Base-by-base conservation (phyloP, 2,329 filamentous ascomycete species). In the Chlorencoelia australis region DNA sequence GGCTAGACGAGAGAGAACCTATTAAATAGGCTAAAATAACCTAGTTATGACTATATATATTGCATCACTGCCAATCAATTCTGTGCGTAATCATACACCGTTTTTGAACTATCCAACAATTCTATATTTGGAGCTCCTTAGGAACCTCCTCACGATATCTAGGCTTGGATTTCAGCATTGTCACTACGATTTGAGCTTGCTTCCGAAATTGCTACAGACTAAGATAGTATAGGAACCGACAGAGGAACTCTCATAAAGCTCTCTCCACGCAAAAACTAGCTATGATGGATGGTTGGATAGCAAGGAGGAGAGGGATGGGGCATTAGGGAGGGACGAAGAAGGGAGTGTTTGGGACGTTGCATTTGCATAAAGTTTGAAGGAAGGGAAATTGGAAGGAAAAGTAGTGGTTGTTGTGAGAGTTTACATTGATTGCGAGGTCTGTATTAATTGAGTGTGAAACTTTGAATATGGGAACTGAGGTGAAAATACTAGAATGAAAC, bases 101-200 rank as follows among this genome's bases (percentile, higher is more conserved):
- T 31, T 31, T 18, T 31, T 31, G 30, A 24, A 33, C 18, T 33
- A n/a, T 33, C 30, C 30, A 31, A 31, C 29, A 31, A 31, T 31
- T 31, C 29, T 31, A 17, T 31, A 31, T 11, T 31, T 31, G 29
- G 29, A 31, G 14, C 29, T 31, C 16, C 29, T 31, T 31, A 11
- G 29, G 29, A 31, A 31, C 29, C 29, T 29, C 26, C 26, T 31
- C 29, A 31, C 13, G 29, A 31, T 31, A 31, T 31, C 29, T 18
- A 31, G 29, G 29, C 18, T 17, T 31, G 29, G 29, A 19, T 31
- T 31, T 31, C 29, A 31, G 29, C 29, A 17, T 33, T 33, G 18
- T 33, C 30, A 25, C 22, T 3, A 25, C 22, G 4, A 25, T 7
- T 25, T 25, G 22, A 25, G 22, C 22, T 25, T 25, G 22, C 22